These are phyloP conservation scores for Ganoderma resinaceum DNA, from an alignment of 1,284 basidiomycete species.

Conservation along the genomic window DNA sequence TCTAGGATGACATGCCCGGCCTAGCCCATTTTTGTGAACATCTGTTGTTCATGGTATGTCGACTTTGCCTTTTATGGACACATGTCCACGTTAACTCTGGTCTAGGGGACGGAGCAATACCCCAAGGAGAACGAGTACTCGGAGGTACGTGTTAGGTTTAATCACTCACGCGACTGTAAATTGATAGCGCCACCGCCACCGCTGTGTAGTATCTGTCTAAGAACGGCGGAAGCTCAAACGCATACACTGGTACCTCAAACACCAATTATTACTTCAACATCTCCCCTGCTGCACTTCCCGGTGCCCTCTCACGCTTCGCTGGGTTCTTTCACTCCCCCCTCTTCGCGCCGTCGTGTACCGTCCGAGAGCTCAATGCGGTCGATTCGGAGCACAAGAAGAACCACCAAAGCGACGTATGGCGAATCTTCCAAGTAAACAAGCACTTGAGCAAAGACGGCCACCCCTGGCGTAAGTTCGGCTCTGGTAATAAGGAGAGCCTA, in stretches of 20 bases:
- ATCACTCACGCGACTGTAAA: neutral
- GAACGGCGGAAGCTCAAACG: slow-evolving; percentile 93
- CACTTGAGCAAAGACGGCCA: slow-evolving; percentile 84
- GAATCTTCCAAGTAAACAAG: slow-evolving; percentile 97
- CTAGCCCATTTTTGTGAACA: slow-evolving; percentile 96
- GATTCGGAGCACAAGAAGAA: slow-evolving; percentile 99
- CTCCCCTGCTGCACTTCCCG: slow-evolving; percentile 82
- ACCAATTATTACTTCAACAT: slow-evolving; percentile 97
- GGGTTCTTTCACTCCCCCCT: slow-evolving; percentile 95
- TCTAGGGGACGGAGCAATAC: slow-evolving; percentile 81
- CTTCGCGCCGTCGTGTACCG: slow-evolving; percentile 91
- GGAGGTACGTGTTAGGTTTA: slow-evolving; percentile 55
- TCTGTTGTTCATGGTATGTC: slow-evolving; percentile 87
- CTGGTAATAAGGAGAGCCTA: slow-evolving; percentile 88
- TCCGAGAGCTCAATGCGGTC: slow-evolving; percentile 95
- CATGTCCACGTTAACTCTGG: slow-evolving; percentile 4
- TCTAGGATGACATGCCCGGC: slow-evolving; percentile 84
- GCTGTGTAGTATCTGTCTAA: slow-evolving; percentile 90
- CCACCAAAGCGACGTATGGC: slow-evolving; percentile 93
- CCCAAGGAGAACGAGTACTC: slow-evolving; percentile 94
- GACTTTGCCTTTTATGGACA: neutral
- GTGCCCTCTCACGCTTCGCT: slow-evolving; percentile 91
- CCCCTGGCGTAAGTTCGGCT: slow-evolving; percentile 94
- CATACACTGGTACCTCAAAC: slow-evolving; percentile 92
- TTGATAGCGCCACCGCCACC: slow-evolving; percentile 3